Evolutionary conservation across 2,329 filamentous ascomycete genomes (phyloP).

Genomic region (Fonsecaea nubica): DNA sequence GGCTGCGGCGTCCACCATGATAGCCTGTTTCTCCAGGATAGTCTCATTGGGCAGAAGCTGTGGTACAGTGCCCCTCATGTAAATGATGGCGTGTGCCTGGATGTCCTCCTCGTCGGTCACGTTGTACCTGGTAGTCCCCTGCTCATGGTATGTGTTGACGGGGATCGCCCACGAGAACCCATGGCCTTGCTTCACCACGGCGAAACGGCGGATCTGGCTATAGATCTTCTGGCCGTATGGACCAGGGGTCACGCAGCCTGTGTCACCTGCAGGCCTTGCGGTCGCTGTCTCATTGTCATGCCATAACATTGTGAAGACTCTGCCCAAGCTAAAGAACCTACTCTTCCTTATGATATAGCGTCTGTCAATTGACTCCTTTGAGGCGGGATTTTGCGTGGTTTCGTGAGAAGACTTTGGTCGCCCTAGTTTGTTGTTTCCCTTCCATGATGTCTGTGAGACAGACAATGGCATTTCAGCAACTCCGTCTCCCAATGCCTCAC

Average conservation of each 20-base stretch:
- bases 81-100: constrained; percentile 49
- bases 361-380: background rate
- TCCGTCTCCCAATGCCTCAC: background rate
- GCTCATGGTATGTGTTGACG: constrained; percentile 49
- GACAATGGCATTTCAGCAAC: background rate
- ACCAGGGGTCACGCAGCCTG: constrained; percentile 24
- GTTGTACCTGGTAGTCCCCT: constrained; percentile 48
- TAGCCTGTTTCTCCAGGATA: constrained; percentile 46
- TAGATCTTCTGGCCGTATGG: constrained; percentile 6
- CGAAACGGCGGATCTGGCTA: constrained; percentile 39
- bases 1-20: constrained; percentile 44
- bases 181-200: constrained; percentile 42
- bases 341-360: background rate
- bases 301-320: constrained; percentile 46
- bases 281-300: constrained; percentile 38
- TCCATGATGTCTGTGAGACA: background rate
- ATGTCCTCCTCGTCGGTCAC: constrained; percentile 41
- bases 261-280: background rate
- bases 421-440: background rate
- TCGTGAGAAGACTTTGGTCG: background rate
- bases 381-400: background rate
- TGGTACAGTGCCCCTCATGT: constrained; percentile 41
- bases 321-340: constrained; percentile 19
- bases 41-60: constrained; percentile 40
- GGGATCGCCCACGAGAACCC: constrained; percentile 46